Evolutionary conservation across 2,329 filamentous ascomycete species (phyloP).

Genomic region (Bipolaris bicolor): DNA sequence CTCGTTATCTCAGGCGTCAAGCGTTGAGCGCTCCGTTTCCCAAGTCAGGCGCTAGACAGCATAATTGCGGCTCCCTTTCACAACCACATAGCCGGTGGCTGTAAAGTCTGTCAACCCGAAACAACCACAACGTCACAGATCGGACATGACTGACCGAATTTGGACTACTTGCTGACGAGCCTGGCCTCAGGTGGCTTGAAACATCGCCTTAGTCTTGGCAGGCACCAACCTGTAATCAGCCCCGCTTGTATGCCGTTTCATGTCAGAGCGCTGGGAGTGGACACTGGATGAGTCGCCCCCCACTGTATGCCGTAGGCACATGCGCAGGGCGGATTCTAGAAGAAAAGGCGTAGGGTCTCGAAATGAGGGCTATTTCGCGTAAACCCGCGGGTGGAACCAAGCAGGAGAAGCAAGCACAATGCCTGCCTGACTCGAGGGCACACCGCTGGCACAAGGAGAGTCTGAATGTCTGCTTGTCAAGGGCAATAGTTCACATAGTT

Average conservation of each 20-base stretch:
- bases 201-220: conserved; percentile 17
- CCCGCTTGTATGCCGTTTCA: conserved; percentile 28
- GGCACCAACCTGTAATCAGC: conserved; percentile 24
- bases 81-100: conserved; percentile 3
- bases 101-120: conserved; percentile 1
- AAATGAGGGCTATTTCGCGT: conserved; percentile 7
- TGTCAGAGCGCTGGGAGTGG: conserved; percentile 3
- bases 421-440: neutral
- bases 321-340: conserved; percentile 15
- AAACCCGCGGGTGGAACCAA: neutral
- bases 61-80: neutral
- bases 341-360: conserved; percentile 7
- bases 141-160: neutral
- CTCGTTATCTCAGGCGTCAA: neutral
- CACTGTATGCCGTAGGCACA: conserved; percentile 17
- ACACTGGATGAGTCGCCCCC: conserved; percentile 25
- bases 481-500: neutral
- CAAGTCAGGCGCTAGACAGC: neutral
- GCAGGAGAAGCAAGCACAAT: conserved; percentile 1
- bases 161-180: neutral
- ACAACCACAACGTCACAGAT: conserved; percentile 5
- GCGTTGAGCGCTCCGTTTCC: neutral
- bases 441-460: neutral
- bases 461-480: neutral
- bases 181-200: conserved; percentile 15